Percentiles rank a stretch among this genome's conserved stretches.
Evolutionary conservation across 2,329 filamentous ascomycete species (phyloP).

Genomic region (Orbilia brochopaga): DNA sequence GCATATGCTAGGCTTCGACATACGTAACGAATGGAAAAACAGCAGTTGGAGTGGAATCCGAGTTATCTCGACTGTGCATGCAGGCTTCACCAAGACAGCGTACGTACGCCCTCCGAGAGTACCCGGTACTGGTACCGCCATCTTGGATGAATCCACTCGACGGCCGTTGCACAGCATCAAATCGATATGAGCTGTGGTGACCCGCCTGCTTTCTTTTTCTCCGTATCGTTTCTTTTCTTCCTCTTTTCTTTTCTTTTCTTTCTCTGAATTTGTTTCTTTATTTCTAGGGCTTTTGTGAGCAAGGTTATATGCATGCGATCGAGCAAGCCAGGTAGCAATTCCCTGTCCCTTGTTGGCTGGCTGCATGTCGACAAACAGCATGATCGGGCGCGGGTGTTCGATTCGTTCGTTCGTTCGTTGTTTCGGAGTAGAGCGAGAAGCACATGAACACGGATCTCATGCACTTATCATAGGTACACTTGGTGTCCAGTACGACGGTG

Average conservation of each 20-base stretch:
- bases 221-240: not conserved
- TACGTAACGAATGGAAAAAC: too few species aligned
- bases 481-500: too few species aligned
- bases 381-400: not conserved
- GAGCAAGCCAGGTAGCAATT: not conserved
- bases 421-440: not conserved
- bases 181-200: slow-evolving; percentile 19
- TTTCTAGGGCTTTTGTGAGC: too few species aligned
- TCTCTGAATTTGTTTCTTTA: too few species aligned
- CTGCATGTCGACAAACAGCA: too few species aligned
- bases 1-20: too few species aligned
- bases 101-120: slow-evolving; percentile 7
- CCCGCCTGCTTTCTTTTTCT: slow-evolving; percentile 17
- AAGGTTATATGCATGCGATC: too few species aligned
- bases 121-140: slow-evolving; percentile 18
- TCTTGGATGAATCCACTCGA: not conserved
- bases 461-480: too few species aligned
- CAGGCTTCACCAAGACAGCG: too few species aligned
- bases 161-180: slow-evolving; percentile 17
- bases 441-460: not conserved
- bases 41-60: too few species aligned
- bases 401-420: not conserved
- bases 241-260: too few species aligned
- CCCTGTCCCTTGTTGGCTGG: not conserved
- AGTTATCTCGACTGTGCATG: too few species aligned